Percentiles rank a stretch among this genome's conserved stretches.
Evolutionary conservation across 2,329 filamentous ascomycete genomes (phyloP).

Genomic region (Thielaviopsis populi): DNA sequence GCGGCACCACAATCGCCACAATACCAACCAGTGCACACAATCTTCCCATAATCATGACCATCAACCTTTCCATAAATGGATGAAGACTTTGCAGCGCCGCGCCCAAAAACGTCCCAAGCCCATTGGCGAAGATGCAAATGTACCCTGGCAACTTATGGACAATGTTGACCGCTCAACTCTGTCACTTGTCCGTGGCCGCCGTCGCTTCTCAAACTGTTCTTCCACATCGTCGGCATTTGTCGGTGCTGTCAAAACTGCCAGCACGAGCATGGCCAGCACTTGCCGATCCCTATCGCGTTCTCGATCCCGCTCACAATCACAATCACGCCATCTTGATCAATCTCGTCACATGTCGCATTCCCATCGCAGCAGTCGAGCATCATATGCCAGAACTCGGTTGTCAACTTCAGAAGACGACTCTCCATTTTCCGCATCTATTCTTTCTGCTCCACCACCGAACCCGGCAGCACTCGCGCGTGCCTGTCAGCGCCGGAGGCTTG

Average conservation of each 20-base stretch:
- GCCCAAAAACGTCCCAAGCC: conserved; percentile 28
- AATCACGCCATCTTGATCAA: neutral
- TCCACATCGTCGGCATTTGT: conserved; percentile 67
- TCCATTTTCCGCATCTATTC: conserved; percentile 20
- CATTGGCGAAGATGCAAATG: conserved; percentile 20
- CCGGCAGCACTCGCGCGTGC: conserved; percentile 56
- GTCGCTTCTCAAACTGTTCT: conserved; percentile 36
- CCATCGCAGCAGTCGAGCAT: conserved; percentile 47
- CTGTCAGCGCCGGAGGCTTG: conserved; percentile 57
- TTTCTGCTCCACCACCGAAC: conserved; percentile 33
- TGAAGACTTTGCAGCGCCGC: conserved; percentile 51
- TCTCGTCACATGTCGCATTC: conserved; percentile 33
- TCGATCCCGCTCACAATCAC: conserved; percentile 15
- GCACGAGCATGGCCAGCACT: conserved; percentile 60
- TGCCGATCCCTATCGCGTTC: conserved; percentile 32
- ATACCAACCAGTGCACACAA: conserved; percentile 20
- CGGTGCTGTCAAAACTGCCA: conserved; percentile 66
- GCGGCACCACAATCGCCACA: neutral
- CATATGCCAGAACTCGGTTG: conserved; percentile 32
- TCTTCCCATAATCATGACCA: neutral
- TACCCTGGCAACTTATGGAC: conserved; percentile 25
- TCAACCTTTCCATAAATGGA: conserved; percentile 54
- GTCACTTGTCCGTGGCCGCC: conserved; percentile 11
- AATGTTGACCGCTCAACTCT: conserved; percentile 20
- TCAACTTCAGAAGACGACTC: conserved; percentile 51